Conservation (phyloP, 1,284 basidiomycete genomes). For the Rhodotorula sp. region DNA sequence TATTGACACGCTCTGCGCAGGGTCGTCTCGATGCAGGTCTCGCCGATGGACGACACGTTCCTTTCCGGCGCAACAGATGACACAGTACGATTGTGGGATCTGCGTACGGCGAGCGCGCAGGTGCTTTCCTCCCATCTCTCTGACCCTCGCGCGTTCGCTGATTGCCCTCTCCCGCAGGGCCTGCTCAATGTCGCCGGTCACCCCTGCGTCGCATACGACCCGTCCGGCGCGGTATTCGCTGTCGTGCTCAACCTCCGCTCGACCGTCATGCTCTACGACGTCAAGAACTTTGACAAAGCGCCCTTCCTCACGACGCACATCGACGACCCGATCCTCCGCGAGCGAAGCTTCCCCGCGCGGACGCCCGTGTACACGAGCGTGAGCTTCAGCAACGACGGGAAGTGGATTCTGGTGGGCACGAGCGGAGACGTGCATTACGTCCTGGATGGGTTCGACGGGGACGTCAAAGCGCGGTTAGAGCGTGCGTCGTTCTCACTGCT, state of each 20-base stretch:
- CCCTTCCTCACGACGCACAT: slow-evolving; percentile 83
- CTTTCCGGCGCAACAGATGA: slow-evolving; percentile 92
- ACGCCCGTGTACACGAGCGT: slow-evolving; percentile 88
- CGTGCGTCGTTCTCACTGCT: slow-evolving; percentile 54
- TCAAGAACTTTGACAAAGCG: slow-evolving; percentile 82
- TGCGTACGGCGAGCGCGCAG: slow-evolving; percentile 74
- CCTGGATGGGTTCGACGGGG: slow-evolving; percentile 81
- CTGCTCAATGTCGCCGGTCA: slow-evolving; percentile 60
- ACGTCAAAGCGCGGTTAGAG: slow-evolving; percentile 76
- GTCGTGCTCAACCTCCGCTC: slow-evolving; percentile 85
- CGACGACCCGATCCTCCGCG: slow-evolving; percentile 72
- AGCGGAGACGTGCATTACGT: slow-evolving; percentile 91
- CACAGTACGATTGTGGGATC: slow-evolving; percentile 95
- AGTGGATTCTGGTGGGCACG: slow-evolving; percentile 88
- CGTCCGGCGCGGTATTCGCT: slow-evolving; percentile 85
- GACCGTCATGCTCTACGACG: slow-evolving; percentile 82
- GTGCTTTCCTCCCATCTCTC: slow-evolving; percentile 45
- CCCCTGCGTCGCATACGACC: slow-evolving; percentile 87
- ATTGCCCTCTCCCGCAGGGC: slow-evolving; percentile 58
- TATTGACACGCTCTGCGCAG: slow-evolving; percentile 46
- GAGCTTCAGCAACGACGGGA: slow-evolving; percentile 84
- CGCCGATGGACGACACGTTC: slow-evolving; percentile 91
- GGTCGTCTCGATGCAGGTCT: slow-evolving; percentile 88
- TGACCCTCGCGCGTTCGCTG: neutral
- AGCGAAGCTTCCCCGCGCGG: slow-evolving; percentile 78